phyloP scores from a whole-genome alignment of 176 grass and related monocot genomes.

The Carex littledalei region DNA sequence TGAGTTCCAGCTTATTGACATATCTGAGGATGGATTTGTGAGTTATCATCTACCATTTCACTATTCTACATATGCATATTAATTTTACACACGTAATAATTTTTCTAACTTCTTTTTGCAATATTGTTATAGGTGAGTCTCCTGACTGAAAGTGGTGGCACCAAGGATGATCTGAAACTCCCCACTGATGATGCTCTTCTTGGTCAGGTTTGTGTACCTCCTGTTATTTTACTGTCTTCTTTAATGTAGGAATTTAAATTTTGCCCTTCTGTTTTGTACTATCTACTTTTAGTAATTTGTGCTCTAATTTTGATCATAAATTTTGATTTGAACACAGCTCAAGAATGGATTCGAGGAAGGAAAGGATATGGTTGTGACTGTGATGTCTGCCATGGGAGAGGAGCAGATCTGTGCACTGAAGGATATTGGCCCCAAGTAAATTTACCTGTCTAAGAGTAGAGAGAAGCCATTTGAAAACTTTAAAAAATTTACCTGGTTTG shows the following conservation, averaged over 20 bases:
- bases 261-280: not conserved
- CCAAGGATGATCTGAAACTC: slow-evolving; percentile 91
- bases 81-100: not conserved
- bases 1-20: slow-evolving; percentile 93
- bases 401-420: slow-evolving; percentile 64
- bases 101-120: not conserved
- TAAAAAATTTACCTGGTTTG: slow-evolving; percentile 38
- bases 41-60: slow-evolving; percentile 10
- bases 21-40: slow-evolving; percentile 99
- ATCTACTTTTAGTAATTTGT: not conserved
- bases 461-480: slow-evolving; percentile 11
- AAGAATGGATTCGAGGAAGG: slow-evolving; percentile 53
- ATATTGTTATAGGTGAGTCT: slow-evolving; percentile 63
- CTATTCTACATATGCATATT: not conserved
- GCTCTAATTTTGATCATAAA: not conserved
- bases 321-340: slow-evolving; percentile 38
- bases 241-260: not conserved
- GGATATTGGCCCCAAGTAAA: slow-evolving; percentile 63
- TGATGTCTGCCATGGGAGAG: slow-evolving; percentile 76
- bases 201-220: slow-evolving; percentile 41
- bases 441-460: not conserved
- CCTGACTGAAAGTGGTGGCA: slow-evolving; percentile 68
- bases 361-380: slow-evolving; percentile 55
- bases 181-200: slow-evolving; percentile 76
- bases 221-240: slow-evolving; percentile 13